Evolutionary conservation across 2,329 filamentous ascomycete species (phyloP), one percentile per base, ranked within the genome.

Genomic region (Chaetothyriales sp.): DNA sequence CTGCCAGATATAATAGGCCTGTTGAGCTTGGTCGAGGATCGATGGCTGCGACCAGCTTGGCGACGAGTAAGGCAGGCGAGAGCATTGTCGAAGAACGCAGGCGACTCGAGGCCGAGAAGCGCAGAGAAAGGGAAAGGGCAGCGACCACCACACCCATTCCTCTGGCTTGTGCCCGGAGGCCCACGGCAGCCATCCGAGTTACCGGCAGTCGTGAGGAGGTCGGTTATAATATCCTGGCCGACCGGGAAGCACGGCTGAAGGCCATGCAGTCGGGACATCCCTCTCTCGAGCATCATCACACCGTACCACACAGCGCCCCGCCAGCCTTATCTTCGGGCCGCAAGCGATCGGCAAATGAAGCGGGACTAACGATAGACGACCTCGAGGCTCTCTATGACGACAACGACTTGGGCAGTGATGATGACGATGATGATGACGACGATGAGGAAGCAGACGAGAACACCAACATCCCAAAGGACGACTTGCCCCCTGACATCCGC

Each of bases 11-110:
- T 15, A 64, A 55, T 18, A 63, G 63, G 22, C 45, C 45, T 10
- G 26, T 28, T 18, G 28, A 47, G 26, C 20, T 32, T 12, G 18
- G 20, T n/a, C 20, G 12, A 46, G 68, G 68, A 7, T 68, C 70
- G 3, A 15, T 39, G 32, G 12, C 32, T 2, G 32, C 32, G 8
- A 15, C 32, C 10, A 62, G 61, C 5, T 9, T 32, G 46, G 68
- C 69, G 5, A 69, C 69, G 3, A 15, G 8, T 39, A 28, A 1
- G 45, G 68, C 69, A 7, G 69, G 70, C 2, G 61, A 61, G 18
- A 64, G 64, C 7, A 59, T 72, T 19, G 61, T 72, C n/a, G 68
- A 72, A 53, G 57, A 60, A 18, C 42, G 58, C 36, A 60, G 56
- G 48, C 50, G 53, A 32, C 26, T 18, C 18, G 28, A 32, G 19